Percentiles rank a stretch among this genome's conserved stretches.
phyloP scores from a whole-genome alignment of 257 asterid genomes.

The Ophiorrhiza pumila region DNA sequence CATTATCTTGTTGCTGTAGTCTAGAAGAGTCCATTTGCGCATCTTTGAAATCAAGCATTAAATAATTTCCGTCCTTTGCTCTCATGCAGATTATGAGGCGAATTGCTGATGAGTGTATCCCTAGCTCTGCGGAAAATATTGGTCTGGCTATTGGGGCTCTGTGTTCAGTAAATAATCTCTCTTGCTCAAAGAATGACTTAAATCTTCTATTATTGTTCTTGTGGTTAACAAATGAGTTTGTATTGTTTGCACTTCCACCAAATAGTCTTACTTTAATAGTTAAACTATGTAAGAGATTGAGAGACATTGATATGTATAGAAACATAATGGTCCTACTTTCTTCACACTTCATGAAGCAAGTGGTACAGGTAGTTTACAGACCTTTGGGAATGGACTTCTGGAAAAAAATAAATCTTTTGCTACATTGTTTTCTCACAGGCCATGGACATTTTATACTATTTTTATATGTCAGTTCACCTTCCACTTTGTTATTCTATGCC shows the following conservation, averaged over 20 bases:
- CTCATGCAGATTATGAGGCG: conserved; percentile 54
- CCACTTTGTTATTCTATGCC: neutral
- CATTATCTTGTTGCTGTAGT: neutral
- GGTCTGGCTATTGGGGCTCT: conserved; percentile 87
- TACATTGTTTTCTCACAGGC: neutral
- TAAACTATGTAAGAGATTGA: neutral
- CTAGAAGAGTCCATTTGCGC: neutral
- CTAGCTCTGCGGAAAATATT: conserved; percentile 84
- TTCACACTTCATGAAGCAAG: neutral
- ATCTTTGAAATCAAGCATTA: conserved; percentile 8
- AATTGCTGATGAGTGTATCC: conserved; percentile 65
- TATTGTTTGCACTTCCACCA: neutral
- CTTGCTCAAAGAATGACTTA: neutral
- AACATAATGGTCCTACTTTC: neutral
- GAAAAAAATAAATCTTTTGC: neutral
- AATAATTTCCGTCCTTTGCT: conserved; percentile 10
- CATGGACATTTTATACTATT: neutral
- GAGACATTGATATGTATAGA: neutral
- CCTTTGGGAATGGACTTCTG: neutral
- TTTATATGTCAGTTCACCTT: neutral
- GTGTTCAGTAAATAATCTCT: conserved; percentile 54
- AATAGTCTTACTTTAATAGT: neutral
- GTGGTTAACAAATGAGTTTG: neutral
- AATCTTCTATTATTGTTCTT: neutral
- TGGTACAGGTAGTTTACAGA: no score